A percentile compares a stretch with the other conserved stretches of the same genome.
phyloP scores from a whole-genome alignment of 179 eudicot genomes.

The Beta macrorhiza region DNA sequence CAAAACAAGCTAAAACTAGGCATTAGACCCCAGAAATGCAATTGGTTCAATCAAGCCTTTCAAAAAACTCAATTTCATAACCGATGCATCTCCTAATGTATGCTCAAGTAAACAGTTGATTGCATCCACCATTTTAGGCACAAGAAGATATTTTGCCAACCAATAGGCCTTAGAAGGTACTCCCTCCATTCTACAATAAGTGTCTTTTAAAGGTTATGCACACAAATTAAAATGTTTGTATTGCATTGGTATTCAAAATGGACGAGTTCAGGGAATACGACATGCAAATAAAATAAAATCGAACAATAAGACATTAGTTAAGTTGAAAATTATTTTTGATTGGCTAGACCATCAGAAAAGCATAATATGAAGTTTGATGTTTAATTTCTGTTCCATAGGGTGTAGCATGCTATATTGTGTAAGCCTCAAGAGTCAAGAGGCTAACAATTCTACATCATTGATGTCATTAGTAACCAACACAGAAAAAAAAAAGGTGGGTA shows the following conservation, averaged over 20 bases:
- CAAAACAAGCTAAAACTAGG: conserved; percentile 8
- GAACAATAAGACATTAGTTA: background rate
- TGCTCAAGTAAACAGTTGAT: conserved; percentile 1
- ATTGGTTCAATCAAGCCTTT: conserved; percentile 5
- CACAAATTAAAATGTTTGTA: background rate
- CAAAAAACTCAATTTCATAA: background rate
- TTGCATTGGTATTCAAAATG: background rate
- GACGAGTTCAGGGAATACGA: background rate
- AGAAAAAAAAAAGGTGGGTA: too few relatives aligned
- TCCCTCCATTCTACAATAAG: background rate
- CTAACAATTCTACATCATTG: background rate
- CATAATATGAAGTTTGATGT: background rate
- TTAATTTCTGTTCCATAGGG: background rate
- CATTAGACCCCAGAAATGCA: background rate
- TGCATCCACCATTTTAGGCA: background rate
- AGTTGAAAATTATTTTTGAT: background rate
- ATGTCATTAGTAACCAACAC: too few relatives aligned
- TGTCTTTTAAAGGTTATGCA: background rate
- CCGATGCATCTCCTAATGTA: background rate
- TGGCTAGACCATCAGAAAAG: background rate
- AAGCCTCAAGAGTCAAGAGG: background rate
- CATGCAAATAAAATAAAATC: background rate
- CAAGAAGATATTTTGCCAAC: background rate
- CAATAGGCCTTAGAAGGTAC: background rate
- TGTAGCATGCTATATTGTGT: background rate